Base-by-base conservation (phyloP, 768 basidiomycete species). In the Amanita molliuscula region DNA sequence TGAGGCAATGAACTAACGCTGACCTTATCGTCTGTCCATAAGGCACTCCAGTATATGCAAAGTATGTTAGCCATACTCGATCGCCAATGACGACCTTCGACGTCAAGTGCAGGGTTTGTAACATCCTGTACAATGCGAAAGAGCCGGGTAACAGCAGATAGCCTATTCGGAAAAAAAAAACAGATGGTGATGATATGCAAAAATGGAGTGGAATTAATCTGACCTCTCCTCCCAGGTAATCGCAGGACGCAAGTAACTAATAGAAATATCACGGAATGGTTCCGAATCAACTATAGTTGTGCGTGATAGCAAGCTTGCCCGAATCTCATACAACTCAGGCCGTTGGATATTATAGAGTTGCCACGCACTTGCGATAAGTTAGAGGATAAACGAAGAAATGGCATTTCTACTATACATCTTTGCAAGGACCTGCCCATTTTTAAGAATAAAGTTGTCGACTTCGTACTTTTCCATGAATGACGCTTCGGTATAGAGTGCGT, bases 361-460 rank as follows among this genome's bases (percentile, higher is more conserved):
- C 84, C 86, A 88, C 20, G 74, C 71, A 58, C 87, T 89, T 51
- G 29, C 36, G 25, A 44, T 26, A 38, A 37, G 29, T 52, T 29
- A 50, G 51, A 44, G 21, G 26, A 46, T 33, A 23, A 31, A 37
- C 3, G 28, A 16, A 37, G 20, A 18, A 42, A 29, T 20, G 40
- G 20, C 25, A 36, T 41, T 9, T 25, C 41, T 26, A 40, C 47
- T 71, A 51, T 59, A 88, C 86, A 84, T 85, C 25, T 66, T 61
- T 21, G 74, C 72, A n/a, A 89, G 65, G 15, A 78, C 59, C 36
- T 64, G 62, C 10, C 75, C 79, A 54, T 86, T 84, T 42, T 76
- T 73, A 28, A 86, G 60, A 26, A 87, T 73, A 56, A 88, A 86
- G 59, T 85, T 84, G 56, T 86, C 84, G 2, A 83, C 70, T 62